phyloP scores from a whole-genome alignment of 139 green algal species.

The Ettlia oleoabundans region DNA sequence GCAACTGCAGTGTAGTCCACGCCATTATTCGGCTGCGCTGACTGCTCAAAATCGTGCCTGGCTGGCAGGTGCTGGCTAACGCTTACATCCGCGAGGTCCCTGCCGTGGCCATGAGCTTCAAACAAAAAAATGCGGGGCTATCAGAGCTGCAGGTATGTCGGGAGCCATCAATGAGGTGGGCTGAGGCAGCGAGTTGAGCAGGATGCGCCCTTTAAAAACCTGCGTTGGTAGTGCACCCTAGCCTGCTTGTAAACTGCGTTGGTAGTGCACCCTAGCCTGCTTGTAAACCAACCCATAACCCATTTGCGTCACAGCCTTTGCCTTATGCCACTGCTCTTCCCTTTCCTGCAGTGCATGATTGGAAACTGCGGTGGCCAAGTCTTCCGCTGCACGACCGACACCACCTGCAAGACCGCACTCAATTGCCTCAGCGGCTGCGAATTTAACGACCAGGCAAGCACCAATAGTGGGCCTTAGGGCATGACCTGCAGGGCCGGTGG shows the following conservation, averaged over 20 bases:
- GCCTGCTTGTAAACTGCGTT: background rate
- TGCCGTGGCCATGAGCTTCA: slow-evolving; percentile 15
- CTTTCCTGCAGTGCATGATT: slow-evolving; percentile 69
- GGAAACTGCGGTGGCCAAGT: slow-evolving; percentile 80
- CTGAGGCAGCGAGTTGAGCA: background rate
- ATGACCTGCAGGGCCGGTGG: background rate
- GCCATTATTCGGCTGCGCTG: background rate
- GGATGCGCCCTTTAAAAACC: no score
- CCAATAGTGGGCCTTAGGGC: background rate
- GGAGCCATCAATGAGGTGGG: background rate
- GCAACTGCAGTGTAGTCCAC: background rate
- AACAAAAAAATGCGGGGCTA: slow-evolving; percentile 25
- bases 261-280: background rate
- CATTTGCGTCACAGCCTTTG: background rate
- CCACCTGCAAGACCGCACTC: slow-evolving; percentile 81
- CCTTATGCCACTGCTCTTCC: background rate
- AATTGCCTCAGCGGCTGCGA: slow-evolving; percentile 83
- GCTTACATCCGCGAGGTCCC: slow-evolving; percentile 22
- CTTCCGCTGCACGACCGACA: slow-evolving; percentile 74
- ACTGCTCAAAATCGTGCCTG: background rate
- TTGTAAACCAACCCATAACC: no score
- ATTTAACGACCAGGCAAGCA: slow-evolving; percentile 88
- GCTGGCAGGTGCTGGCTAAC: slow-evolving; percentile 28
- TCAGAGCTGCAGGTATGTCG: background rate
- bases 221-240: no score